Evolutionary conservation across 495 filamentous ascomycete species (phyloP).

Genomic region (Lasiosphaeris hirsuta): DNA sequence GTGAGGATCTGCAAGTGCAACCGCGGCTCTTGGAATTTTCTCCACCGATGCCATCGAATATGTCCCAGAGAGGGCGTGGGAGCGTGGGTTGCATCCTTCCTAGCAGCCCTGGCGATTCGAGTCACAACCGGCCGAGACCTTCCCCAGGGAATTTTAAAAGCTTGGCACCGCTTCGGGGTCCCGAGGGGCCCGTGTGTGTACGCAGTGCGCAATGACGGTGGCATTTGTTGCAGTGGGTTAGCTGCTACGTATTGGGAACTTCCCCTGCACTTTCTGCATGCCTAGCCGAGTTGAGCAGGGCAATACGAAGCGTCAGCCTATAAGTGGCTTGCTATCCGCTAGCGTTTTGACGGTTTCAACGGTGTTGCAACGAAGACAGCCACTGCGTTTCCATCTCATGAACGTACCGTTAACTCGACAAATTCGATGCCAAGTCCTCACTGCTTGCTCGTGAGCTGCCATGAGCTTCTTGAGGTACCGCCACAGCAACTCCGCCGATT

Average conservation of each 20-base stretch:
- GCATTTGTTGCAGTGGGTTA: too few relatives aligned
- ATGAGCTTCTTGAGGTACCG: too few relatives aligned
- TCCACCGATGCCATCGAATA: constrained; percentile 1
- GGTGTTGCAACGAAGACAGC: constrained; percentile 5
- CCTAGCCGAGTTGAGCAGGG: neutral
- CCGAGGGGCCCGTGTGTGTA: neutral
- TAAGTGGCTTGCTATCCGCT: constrained; percentile 12
- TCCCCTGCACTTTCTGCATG: constrained; percentile 7
- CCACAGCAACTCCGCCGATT: too few relatives aligned
- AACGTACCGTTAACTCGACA: too few relatives aligned
- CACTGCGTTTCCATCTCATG: neutral
- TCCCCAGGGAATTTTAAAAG: neutral
- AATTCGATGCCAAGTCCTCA: too few relatives aligned
- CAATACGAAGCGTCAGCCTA: constrained; percentile 7
- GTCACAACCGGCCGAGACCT: neutral
- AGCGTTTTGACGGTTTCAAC: neutral
- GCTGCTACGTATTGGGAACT: neutral
- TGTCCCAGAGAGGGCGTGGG: constrained; percentile 4
- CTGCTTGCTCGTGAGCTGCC: too few relatives aligned
- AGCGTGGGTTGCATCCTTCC: neutral
- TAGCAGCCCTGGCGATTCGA: neutral
- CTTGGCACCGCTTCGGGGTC: too few relatives aligned
- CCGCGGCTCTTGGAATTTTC: neutral
- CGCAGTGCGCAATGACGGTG: too few relatives aligned
- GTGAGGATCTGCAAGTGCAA: constrained; percentile 2